Conservation (phyloP, 2,329 filamentous ascomycete species). For the Colletotrichum graminicola region DNA sequence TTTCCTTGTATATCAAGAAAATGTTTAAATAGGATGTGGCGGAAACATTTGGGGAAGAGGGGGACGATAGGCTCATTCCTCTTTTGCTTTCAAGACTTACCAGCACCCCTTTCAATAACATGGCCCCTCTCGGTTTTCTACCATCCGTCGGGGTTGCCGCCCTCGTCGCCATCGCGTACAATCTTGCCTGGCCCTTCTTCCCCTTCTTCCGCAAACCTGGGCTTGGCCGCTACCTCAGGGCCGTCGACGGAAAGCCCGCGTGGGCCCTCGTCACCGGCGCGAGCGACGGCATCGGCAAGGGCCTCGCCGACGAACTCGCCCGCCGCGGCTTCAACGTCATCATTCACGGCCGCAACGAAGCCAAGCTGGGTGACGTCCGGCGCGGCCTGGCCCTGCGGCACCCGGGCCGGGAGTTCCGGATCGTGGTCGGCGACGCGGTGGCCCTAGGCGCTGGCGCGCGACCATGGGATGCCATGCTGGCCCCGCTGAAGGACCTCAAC, state of each 20-base stretch:
- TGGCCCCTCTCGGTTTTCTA: constrained; percentile 16
- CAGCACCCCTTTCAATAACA: neutral
- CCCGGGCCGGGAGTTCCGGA: constrained; percentile 54
- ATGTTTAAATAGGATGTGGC: constrained; percentile 5
- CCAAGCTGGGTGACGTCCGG: constrained; percentile 60
- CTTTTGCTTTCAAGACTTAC: neutral
- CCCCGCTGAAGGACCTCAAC: constrained; percentile 39
- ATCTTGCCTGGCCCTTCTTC: constrained; percentile 24
- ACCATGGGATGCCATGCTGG: constrained; percentile 38
- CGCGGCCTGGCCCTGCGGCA: constrained; percentile 54
- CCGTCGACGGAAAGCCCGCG: constrained; percentile 41
- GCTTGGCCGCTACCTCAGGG: constrained; percentile 45
- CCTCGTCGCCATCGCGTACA: constrained; percentile 21
- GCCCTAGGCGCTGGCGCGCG: constrained; percentile 6
- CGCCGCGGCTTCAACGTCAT: constrained; percentile 66
- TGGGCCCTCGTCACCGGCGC: constrained; percentile 67
- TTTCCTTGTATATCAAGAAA: neutral
- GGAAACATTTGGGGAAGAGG: neutral
- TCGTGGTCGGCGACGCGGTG: constrained; percentile 60
- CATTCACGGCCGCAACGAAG: constrained; percentile 66
- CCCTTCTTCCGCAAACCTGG: constrained; percentile 27
- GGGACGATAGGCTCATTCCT: neutral
- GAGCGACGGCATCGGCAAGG: constrained; percentile 67
- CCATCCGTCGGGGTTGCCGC: constrained; percentile 13
- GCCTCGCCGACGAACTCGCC: constrained; percentile 64